phyloP scores from a whole-genome alignment of 805 yeast species.

The Sugiyamaella lignohabitans region DNA sequence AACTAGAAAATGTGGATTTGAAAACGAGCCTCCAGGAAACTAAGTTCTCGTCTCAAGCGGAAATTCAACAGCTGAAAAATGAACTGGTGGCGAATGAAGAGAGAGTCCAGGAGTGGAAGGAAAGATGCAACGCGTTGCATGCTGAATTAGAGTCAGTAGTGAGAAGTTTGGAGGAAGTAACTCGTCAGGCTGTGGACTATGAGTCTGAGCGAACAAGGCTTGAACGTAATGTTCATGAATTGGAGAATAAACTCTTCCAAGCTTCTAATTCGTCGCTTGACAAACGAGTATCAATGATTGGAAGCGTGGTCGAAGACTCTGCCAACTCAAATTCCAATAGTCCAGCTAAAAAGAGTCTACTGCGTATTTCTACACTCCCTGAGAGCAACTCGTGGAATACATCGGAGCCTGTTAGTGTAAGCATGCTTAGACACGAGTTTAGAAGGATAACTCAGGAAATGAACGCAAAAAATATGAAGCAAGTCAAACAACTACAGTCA shows the following conservation, averaged over 20 bases:
- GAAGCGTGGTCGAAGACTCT: neutral
- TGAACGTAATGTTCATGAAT: conserved; percentile 23
- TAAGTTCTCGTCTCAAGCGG: conserved; percentile 22
- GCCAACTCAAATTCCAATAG: neutral
- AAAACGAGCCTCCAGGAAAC: conserved; percentile 20
- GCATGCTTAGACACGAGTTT: conserved; percentile 32
- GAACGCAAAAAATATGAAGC: conserved; percentile 24
- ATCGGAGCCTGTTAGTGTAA: conserved; percentile 20
- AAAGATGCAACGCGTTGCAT: conserved; percentile 27
- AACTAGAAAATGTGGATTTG: conserved; percentile 24
- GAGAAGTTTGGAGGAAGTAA: conserved; percentile 31
- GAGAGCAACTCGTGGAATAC: neutral
- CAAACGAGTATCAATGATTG: conserved; percentile 20
- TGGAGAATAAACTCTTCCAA: conserved; percentile 21
- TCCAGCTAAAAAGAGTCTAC: neutral
- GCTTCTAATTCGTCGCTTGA: conserved; percentile 14
- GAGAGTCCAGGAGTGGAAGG: conserved; percentile 25
- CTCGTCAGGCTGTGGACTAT: conserved; percentile 32
- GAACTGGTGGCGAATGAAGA: conserved; percentile 21
- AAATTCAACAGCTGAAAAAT: conserved; percentile 21
- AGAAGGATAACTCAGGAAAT: conserved; percentile 28
- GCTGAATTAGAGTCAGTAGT: conserved; percentile 29
- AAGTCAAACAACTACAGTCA: conserved; percentile 23
- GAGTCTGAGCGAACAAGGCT: conserved; percentile 29
- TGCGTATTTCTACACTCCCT: neutral